Evolutionary conservation across 2,329 filamentous ascomycete genomes (phyloP), one percentile per base, ranked within the genome.

Genomic region (Claviceps sp.): DNA sequence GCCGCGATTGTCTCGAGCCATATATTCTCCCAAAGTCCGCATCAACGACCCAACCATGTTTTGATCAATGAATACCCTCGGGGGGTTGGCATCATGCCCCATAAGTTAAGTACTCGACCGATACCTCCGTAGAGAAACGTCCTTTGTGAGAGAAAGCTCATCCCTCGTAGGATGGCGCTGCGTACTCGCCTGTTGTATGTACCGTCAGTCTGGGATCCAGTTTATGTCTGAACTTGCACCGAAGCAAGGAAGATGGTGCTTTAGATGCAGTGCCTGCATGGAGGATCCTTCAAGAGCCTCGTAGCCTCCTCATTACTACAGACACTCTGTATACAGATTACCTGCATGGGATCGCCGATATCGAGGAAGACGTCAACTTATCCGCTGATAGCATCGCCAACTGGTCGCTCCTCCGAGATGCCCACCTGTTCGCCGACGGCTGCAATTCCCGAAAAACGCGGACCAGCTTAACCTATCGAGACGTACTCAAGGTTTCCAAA

Each of bases 81-180:
- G 0, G 88, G 87, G 2, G 80, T 95, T 56, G 91, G 91, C n/a
- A 97, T 97, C 58, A 95, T 96, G 87, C 83, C 90, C 46, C 91
- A 97, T 66, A 93, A 96, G 71, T 65, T 69, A 60, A 66, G 66
- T 68, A 60, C 54, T 62, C 50, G 57, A 53, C 52, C 23, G 51
- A 47, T 55, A 40, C 26, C 20, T 38, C 38, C 22, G 44, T 52
- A 49, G 45, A 44, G 37, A 49, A 43, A 49, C 50, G 36, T n/a
- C 20, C 6, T 47, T 51, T 36, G 23, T 40, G 40, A n/a, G 20
- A 22, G 22, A 42, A 63, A 62, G 59, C 66, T 68, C 64, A 68
- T 68, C 60, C 56, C 49, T 53, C 53, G 53, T 57, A 72, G 73
- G 91, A 98, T 65, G 93, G 91, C 1, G 71, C 78, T 8, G 88